Conservation (phyloP, 768 basidiomycete species). For the Candolleomyces eurysporus region DNA sequence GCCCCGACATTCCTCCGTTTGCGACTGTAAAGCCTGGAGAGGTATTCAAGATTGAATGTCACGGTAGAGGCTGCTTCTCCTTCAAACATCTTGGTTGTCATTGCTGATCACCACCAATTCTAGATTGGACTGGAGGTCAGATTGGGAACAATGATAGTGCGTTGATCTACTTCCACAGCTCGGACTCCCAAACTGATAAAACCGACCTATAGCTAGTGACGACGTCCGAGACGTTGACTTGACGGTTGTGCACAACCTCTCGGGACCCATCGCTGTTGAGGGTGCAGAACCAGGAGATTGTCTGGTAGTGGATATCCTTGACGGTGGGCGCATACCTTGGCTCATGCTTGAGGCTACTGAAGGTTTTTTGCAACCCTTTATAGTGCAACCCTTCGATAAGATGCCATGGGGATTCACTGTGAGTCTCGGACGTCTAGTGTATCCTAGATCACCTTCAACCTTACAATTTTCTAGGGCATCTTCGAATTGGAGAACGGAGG, state of each 20-base stretch:
- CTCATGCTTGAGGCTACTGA: neutral
- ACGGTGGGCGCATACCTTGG: slow-evolving; percentile 39
- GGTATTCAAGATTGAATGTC: slow-evolving; percentile 69
- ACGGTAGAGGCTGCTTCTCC: slow-evolving; percentile 39
- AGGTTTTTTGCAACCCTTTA: neutral
- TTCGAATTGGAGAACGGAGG: slow-evolving; percentile 75
- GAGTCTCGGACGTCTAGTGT: slow-evolving; percentile 8
- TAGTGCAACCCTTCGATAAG: slow-evolving; percentile 65
- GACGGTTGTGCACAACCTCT: slow-evolving; percentile 68
- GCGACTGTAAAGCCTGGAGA: slow-evolving; percentile 63
- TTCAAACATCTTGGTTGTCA: neutral
- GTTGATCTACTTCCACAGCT: slow-evolving; percentile 16
- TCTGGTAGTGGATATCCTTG: slow-evolving; percentile 77
- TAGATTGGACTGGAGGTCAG: slow-evolving; percentile 79
- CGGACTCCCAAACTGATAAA: neutral
- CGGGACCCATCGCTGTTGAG: slow-evolving; percentile 72
- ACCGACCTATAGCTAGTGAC: slow-evolving; percentile 48
- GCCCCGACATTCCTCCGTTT: slow-evolving; percentile 60
- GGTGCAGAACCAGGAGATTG: slow-evolving; percentile 79
- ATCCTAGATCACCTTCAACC: too few species aligned
- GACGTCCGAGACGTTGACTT: slow-evolving; percentile 67
- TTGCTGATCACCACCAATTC: neutral
- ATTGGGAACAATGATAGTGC: slow-evolving; percentile 73
- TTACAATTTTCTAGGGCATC: slow-evolving; percentile 49
- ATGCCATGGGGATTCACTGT: slow-evolving; percentile 85